Percentiles rank a stretch among this genome's conserved stretches.
phyloP scores from a whole-genome alignment of 169 alveolate genomes.

The Eimeria brunetti region DNA sequence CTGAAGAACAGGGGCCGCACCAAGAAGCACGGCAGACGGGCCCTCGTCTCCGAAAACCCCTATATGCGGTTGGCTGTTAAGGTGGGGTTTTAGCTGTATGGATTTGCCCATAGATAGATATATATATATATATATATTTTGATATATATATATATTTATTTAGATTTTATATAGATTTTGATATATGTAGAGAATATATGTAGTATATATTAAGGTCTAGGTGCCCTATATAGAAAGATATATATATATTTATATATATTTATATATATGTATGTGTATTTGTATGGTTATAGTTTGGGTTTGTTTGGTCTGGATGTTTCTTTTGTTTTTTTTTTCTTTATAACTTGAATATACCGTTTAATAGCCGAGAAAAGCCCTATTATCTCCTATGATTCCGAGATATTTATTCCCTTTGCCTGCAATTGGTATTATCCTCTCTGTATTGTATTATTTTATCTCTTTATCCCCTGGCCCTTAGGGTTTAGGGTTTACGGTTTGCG shows the following conservation, averaged over 20 bases:
- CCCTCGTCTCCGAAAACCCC: slow-evolving; percentile 81
- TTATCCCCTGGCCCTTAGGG: background rate
- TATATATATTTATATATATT: too few species aligned
- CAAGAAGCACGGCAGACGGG: slow-evolving; percentile 80
- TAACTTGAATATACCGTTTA: background rate
- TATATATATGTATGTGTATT: too few species aligned
- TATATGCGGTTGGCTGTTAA: slow-evolving; percentile 82
- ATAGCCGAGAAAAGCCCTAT: background rate
- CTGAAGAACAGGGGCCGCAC: slow-evolving; percentile 83
- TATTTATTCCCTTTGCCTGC: background rate
- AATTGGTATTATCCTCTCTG: background rate
- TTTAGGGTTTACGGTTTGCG: background rate
- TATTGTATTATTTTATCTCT: background rate
- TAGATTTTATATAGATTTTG: background rate
- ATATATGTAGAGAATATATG: background rate
- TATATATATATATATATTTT: too few species aligned
- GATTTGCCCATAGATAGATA: too few species aligned
- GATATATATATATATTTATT: background rate
- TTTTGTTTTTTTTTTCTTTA: too few species aligned
- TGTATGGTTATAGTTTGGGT: too few species aligned
- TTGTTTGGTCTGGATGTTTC: too few species aligned
- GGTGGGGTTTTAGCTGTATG: slow-evolving; percentile 59
- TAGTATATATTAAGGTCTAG: too few species aligned
- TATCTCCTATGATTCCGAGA: background rate
- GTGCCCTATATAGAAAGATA: too few species aligned